phyloP scores from a whole-genome alignment of 129 eudicot genomes.

The Deinandra increscens region DNA sequence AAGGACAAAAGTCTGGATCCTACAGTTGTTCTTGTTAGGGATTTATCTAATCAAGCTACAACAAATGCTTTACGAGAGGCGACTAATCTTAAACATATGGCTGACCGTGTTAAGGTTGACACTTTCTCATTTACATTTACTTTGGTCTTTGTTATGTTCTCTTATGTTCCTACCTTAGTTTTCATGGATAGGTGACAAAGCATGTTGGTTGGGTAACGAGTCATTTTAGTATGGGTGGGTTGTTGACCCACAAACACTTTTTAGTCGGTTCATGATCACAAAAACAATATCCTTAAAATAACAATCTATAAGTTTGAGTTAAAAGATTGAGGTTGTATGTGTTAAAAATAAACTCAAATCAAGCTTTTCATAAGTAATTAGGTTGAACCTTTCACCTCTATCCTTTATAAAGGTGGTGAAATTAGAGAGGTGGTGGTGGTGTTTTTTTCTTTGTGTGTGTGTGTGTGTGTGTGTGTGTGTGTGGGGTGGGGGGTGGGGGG shows the following conservation, averaged over 20 bases:
- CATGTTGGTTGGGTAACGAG: slow-evolving; percentile 2
- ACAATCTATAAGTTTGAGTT: background rate
- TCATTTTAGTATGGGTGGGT: background rate
- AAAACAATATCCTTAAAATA: background rate
- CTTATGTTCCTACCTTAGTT: background rate
- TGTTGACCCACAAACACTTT: background rate
- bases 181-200: background rate
- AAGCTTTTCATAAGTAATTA: background rate
- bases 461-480: no score
- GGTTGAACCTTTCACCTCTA: background rate
- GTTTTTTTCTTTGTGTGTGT: no score
- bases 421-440: background rate
- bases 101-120: slow-evolving; percentile 91
- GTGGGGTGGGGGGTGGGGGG: no score
- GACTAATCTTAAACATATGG: slow-evolving; percentile 82
- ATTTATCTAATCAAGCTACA: slow-evolving; percentile 81
- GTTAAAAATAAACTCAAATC: background rate
- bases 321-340: background rate
- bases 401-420: background rate
- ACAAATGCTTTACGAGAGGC: slow-evolving; percentile 84
- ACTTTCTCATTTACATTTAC: background rate
- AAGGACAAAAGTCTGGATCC: slow-evolving; percentile 56
- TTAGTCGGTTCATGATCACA: background rate
- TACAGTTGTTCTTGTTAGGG: slow-evolving; percentile 65
- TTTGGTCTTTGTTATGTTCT: background rate